A percentile compares a stretch with the other conserved stretches of the same genome.
These are phyloP conservation scores for Elymus sibiricus DNA, from an alignment of 176 grass and related monocot genomes.

Conservation along the genomic window DNA sequence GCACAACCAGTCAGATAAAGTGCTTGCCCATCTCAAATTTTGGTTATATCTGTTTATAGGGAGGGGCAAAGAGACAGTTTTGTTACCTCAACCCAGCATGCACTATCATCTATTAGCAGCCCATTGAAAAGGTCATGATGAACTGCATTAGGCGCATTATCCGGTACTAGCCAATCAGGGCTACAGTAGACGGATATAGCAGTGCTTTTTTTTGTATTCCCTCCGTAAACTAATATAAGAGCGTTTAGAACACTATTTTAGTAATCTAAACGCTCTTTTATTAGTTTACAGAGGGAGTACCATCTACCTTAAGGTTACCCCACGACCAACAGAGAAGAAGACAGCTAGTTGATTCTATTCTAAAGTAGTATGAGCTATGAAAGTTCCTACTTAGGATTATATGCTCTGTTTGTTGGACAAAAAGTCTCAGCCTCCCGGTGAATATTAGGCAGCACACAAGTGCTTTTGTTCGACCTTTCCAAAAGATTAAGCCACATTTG, in stretches of 20 bases:
- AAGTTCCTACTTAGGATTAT: not conserved
- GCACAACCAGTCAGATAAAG: not conserved
- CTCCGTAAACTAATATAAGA: too few species aligned
- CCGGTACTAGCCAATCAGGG: not conserved
- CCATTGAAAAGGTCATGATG: conserved; percentile 18
- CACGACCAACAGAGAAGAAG: not conserved
- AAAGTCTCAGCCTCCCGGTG: not conserved
- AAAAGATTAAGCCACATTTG: not conserved
- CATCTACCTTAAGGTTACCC: not conserved
- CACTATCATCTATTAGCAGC: not conserved
- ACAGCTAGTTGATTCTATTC: not conserved
- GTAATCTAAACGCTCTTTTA: too few species aligned
- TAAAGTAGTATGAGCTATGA: not conserved
- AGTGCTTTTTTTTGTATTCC: not conserved
- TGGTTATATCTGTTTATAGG: not conserved
- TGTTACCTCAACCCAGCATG: not conserved
- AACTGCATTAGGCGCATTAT: conserved; percentile 1
- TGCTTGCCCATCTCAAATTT: not conserved
- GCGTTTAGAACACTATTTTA: too few species aligned
- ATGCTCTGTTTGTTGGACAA: not conserved
- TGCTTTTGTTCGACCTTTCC: not conserved
- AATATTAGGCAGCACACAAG: not conserved
- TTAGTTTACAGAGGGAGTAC: too few species aligned
- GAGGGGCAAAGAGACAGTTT: not conserved
- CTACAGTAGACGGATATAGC: not conserved